phyloP scores from a whole-genome alignment of 805 yeast species.

The Dipodascopsis uninucleata region DNA sequence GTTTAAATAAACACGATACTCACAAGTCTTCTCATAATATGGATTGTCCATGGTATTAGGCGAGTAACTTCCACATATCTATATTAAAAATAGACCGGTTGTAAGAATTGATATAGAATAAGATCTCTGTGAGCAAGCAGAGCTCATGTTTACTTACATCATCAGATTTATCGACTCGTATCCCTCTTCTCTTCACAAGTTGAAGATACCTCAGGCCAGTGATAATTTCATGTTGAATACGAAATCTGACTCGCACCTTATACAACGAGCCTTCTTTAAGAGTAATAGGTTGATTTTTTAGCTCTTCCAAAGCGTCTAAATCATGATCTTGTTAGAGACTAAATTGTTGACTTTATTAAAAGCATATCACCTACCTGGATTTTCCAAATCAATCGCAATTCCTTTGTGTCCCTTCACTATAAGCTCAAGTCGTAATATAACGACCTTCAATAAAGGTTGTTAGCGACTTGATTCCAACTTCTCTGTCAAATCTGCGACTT shows the following conservation, averaged over 20 bases:
- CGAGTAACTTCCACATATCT: conserved; percentile 73
- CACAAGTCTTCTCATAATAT: conserved; percentile 53
- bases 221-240: conserved; percentile 84
- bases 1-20: conserved; percentile 24
- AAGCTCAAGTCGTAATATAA: conserved; percentile 70
- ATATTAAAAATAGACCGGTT: neutral
- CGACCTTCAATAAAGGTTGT: conserved; percentile 47
- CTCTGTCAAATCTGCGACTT: neutral
- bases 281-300: conserved; percentile 63
- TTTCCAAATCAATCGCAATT: conserved; percentile 64
- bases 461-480: neutral
- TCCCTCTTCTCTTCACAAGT: conserved; percentile 79
- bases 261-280: conserved; percentile 77
- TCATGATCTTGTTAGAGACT: neutral
- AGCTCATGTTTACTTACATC: conserved; percentile 49
- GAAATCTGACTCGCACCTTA: conserved; percentile 67
- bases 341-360: no score
- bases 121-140: neutral
- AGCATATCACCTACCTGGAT: conserved; percentile 35
- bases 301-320: conserved; percentile 48
- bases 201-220: conserved; percentile 87
- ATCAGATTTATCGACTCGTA: conserved; percentile 78
- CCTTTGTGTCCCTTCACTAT: conserved; percentile 67
- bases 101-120: neutral
- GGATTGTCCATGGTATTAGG: conserved; percentile 83